phyloP scores from a whole-genome alignment of 805 yeast species.

The Candida hispaniensis region DNA sequence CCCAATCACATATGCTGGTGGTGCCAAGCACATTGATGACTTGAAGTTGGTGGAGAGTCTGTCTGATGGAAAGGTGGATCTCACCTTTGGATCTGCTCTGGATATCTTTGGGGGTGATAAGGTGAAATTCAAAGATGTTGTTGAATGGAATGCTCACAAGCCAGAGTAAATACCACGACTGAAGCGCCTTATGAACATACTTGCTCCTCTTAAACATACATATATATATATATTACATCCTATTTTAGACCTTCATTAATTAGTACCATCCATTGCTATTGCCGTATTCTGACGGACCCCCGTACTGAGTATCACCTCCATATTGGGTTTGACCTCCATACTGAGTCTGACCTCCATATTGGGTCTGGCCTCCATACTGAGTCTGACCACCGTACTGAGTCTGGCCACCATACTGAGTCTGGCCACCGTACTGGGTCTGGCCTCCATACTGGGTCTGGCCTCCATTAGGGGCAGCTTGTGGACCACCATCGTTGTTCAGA shows the following conservation, averaged over 20 bases:
- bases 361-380: slow-evolving; percentile 10
- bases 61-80: slow-evolving; percentile 75
- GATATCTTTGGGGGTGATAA: slow-evolving; percentile 89
- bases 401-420: slow-evolving; percentile 13
- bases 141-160: slow-evolving; percentile 78
- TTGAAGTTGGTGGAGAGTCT: slow-evolving; percentile 52
- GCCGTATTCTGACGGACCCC: slow-evolving; percentile 8
- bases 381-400: slow-evolving; percentile 14
- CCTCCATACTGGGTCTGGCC: slow-evolving; percentile 15
- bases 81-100: slow-evolving; percentile 85
- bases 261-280: slow-evolving; percentile 7
- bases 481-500: slow-evolving; percentile 32
- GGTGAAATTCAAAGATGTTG: slow-evolving; percentile 67
- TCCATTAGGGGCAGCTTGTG: slow-evolving; percentile 3
- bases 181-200: too few species aligned
- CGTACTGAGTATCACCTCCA: slow-evolving; percentile 12
- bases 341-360: slow-evolving; percentile 15
- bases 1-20: slow-evolving; percentile 93
- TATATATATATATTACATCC: too few species aligned
- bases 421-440: slow-evolving; percentile 14
- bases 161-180: too few species aligned
- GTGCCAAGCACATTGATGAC: slow-evolving; percentile 70
- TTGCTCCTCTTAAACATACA: too few species aligned
- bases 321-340: slow-evolving; percentile 13
- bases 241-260: too few species aligned